These are phyloP conservation scores for Vitis hybrid DNA, from an alignment of 177 flowering plant genomes.

Conservation along the genomic window DNA sequence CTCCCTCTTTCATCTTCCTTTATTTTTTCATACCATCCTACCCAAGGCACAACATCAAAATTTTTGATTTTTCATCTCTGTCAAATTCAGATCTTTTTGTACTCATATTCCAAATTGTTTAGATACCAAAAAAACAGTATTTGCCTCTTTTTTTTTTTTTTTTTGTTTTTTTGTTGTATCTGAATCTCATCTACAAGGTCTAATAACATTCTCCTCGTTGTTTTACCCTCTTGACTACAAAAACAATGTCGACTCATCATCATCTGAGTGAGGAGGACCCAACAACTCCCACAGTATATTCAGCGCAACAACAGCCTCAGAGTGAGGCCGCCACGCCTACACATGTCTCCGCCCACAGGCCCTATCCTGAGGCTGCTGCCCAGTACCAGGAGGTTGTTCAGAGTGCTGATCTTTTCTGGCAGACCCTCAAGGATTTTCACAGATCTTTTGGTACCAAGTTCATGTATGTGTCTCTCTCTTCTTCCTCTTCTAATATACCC, in stretches of 20 bases:
- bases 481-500: neutral
- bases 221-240: too few relatives aligned
- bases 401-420: slow-evolving; percentile 45
- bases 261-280: slow-evolving; percentile 4
- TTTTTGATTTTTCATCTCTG: too few relatives aligned
- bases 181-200: too few relatives aligned
- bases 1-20: too few relatives aligned
- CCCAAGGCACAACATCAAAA: too few relatives aligned
- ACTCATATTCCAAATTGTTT: too few relatives aligned
- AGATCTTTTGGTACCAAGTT: slow-evolving; percentile 47
- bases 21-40: too few relatives aligned
- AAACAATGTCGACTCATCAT: neutral
- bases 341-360: neutral
- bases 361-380: slow-evolving; percentile 42
- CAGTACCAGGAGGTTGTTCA: slow-evolving; percentile 46
- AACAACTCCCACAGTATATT: slow-evolving; percentile 4
- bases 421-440: slow-evolving; percentile 53
- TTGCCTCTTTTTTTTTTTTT: too few relatives aligned
- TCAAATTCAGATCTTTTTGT: too few relatives aligned
- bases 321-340: neutral
- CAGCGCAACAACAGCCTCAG: slow-evolving; percentile 8
- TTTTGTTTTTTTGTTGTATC: too few relatives aligned
- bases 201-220: too few relatives aligned
- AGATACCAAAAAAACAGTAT: too few relatives aligned
- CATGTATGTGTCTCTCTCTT: slow-evolving; percentile 32